Evolutionary conservation across 2,329 filamentous ascomycete genomes (phyloP), one percentile per base, ranked within the genome.

Genomic region (Hysterium pulicare): DNA sequence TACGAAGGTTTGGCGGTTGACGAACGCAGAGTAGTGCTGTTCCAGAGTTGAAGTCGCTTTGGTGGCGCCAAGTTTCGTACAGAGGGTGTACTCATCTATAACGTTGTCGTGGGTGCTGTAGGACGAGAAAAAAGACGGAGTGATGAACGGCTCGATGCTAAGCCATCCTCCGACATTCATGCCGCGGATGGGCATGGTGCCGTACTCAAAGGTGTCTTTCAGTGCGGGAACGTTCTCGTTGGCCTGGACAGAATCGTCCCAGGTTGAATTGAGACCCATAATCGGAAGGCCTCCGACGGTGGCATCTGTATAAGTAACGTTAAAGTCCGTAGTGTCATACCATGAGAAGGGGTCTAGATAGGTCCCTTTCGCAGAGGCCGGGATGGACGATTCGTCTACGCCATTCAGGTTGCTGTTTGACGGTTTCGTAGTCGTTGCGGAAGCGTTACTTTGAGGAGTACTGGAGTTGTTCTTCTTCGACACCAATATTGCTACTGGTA

Each of bases 101-200:
- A 97, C 80, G 4, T 67, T 81, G 72, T 72, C 83, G 53, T 68
- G 70, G 2, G 69, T 65, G 30, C 74, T 71, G 61, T 85, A 88
- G 48, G 77, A 78, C 47, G 81, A 71, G 70, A 98, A 98, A 20
- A 95, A 77, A 0, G 90, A 96, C 0, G 93, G 93, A 3, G 88
- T 91, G 62, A 98, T 97, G 64, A 95, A 96, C 0, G 93, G 93
- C 59, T 98, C 93, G 10, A 98, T 71, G 2, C 86, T 87, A 2
- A 98, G 78, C 93, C 93, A 98, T 10, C 93, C 93, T 38, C 93
- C 93, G 1, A 97, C 64, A 57, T 95, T 97, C 26, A 97, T 88
- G 1, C 93, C 93, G 5, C 91, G 82, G 19, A 94, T 89, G 2
- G 90, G 90, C 41, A 76, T 82, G 17, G 79, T 81, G 2, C 82